Evolutionary conservation across 2,329 filamentous ascomycete genomes (phyloP).

Genomic region (Diplodia intermedia): DNA sequence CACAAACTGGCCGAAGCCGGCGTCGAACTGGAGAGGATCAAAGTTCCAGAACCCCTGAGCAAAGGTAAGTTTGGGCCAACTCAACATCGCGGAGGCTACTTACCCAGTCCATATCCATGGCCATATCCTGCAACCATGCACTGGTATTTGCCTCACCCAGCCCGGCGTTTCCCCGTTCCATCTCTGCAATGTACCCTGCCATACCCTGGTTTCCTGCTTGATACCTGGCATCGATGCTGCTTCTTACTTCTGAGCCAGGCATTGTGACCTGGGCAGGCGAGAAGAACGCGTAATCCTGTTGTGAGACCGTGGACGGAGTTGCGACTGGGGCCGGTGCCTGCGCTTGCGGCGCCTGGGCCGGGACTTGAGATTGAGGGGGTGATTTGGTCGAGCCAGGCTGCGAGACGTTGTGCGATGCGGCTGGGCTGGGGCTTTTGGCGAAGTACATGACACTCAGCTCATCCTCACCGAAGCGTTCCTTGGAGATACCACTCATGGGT

Average conservation of each 20-base stretch:
- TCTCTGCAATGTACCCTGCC: slow-evolving; percentile 33
- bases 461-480: slow-evolving; percentile 24
- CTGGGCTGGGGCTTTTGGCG: slow-evolving; percentile 25
- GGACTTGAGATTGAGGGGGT: slow-evolving; percentile 2
- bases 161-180: slow-evolving; percentile 34
- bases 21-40: slow-evolving; percentile 30
- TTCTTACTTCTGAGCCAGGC: slow-evolving; percentile 2
- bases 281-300: slow-evolving; percentile 22
- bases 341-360: not conserved
- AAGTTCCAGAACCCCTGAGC: slow-evolving; percentile 32
- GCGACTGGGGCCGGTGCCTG: slow-evolving; percentile 1
- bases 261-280: slow-evolving; percentile 1
- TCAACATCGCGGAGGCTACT: slow-evolving; percentile 32
- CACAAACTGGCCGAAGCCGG: slow-evolving; percentile 28
- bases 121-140: slow-evolving; percentile 36
- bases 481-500: slow-evolving; percentile 12
- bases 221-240: slow-evolving; percentile 29
- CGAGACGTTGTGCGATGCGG: not conserved
- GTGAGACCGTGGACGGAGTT: not conserved
- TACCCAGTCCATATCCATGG: slow-evolving; percentile 48
- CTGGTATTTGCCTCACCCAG: slow-evolving; percentile 48
- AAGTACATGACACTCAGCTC: slow-evolving; percentile 28
- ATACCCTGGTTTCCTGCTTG: slow-evolving; percentile 23
- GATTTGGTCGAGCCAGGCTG: slow-evolving; percentile 6
- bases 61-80: not conserved